Percentiles rank a stretch among this genome's conserved stretches.
phyloP scores from a whole-genome alignment of 164 flowering plant species.

The Brasenia schreberi region DNA sequence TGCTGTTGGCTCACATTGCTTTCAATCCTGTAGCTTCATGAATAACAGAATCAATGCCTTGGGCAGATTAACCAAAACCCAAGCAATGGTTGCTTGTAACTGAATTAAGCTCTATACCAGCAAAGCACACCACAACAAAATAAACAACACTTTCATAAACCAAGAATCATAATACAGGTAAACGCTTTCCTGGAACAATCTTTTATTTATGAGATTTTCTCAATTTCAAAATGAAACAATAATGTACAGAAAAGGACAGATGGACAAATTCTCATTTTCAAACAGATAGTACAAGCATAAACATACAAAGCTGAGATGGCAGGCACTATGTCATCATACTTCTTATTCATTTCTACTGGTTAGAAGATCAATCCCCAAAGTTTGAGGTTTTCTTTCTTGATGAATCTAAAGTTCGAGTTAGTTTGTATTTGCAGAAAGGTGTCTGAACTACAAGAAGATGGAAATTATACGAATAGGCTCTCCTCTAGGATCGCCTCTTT shows the following conservation, averaged over 20 bases:
- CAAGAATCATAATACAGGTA: neutral
- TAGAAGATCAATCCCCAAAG: neutral
- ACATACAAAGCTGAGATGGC: neutral
- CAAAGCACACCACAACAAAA: neutral
- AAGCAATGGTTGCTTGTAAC: neutral
- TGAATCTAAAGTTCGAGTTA: no score
- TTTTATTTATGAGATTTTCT: neutral
- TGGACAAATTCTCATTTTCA: neutral
- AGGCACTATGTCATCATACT: neutral
- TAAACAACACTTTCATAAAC: neutral
- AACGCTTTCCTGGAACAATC: neutral
- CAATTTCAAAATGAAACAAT: neutral
- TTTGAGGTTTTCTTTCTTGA: no score
- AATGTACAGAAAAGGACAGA: neutral
- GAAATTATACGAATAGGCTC: neutral
- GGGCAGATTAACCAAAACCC: neutral
- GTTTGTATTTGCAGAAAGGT: neutral
- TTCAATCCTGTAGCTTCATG: neutral
- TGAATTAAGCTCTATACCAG: neutral
- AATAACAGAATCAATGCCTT: neutral
- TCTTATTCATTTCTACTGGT: neutral
- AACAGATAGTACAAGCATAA: neutral
- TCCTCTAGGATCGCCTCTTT: neutral
- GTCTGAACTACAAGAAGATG: neutral
- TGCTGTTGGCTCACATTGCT: neutral